These are phyloP conservation scores for Xylariaceae sp. DNA, from an alignment of 2,329 filamentous ascomycete species.

Conservation along the genomic window DNA sequence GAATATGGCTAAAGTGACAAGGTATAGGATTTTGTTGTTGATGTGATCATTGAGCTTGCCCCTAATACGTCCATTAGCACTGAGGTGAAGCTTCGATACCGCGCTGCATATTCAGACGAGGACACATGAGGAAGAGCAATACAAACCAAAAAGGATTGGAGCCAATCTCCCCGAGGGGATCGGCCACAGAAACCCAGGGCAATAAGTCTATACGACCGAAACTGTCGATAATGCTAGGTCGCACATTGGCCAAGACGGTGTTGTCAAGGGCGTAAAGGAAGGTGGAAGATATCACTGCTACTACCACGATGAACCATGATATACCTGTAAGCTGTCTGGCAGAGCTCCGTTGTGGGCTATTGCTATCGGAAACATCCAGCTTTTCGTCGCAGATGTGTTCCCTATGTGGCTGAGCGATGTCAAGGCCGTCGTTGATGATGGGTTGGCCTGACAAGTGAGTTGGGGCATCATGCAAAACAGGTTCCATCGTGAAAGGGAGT, in stretches of 20 bases:
- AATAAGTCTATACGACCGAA: conserved; percentile 36
- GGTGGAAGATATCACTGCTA: conserved; percentile 1
- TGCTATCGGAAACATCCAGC: no score
- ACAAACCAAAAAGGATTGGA: not conserved
- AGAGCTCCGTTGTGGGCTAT: no score
- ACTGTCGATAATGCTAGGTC: conserved; percentile 34
- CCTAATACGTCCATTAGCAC: no score
- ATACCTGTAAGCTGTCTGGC: no score
- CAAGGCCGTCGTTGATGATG: no score
- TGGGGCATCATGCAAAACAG: no score
- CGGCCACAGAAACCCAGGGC: conserved; percentile 36
- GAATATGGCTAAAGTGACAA: conserved; percentile 17
- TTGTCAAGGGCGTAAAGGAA: conserved; percentile 40
- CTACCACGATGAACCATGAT: no score
- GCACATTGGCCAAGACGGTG: conserved; percentile 45
- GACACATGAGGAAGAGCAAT: not conserved
- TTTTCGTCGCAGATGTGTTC: no score
- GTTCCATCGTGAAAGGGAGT: no score
- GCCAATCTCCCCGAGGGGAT: conserved; percentile 37
- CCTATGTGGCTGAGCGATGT: no score
- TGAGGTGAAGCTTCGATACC: conserved; percentile 1
- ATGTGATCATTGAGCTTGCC: conserved; percentile 36
- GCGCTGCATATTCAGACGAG: not conserved
- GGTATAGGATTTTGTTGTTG: conserved; percentile 39
- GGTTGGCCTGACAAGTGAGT: no score